These are phyloP conservation scores for Yamadazyma oceani DNA, from an alignment of 1,139 yeast genomes.

Conservation along the genomic window DNA sequence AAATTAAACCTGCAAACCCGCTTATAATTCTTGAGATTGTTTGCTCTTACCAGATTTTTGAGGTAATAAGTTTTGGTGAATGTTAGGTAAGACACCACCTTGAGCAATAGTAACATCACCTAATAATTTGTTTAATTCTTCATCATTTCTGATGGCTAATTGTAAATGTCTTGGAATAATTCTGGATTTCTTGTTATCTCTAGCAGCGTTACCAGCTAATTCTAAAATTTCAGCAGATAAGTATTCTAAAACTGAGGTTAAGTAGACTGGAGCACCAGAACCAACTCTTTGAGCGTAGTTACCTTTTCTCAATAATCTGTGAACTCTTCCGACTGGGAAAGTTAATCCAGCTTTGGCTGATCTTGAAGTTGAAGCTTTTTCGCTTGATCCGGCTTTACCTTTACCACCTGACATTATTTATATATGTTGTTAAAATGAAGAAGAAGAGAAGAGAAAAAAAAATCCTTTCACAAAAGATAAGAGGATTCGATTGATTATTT, in stretches of 20 bases:
- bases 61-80: slow-evolving; percentile 93
- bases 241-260: slow-evolving; percentile 53
- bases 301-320: slow-evolving; percentile 55
- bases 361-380: slow-evolving; percentile 55
- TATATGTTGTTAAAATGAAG: slow-evolving; percentile 11
- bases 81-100: slow-evolving; percentile 98
- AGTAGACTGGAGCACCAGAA: slow-evolving; percentile 57
- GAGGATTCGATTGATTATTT: slow-evolving; percentile 3
- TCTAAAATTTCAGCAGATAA: slow-evolving; percentile 56
- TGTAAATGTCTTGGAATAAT: slow-evolving; percentile 55
- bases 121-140: slow-evolving; percentile 56
- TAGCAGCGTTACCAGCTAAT: slow-evolving; percentile 58
- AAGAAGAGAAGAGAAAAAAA: slow-evolving; percentile 7
- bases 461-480: not conserved
- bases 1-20: not conserved
- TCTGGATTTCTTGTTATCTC: slow-evolving; percentile 60
- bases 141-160: slow-evolving; percentile 56
- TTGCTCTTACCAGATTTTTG: slow-evolving; percentile 80
- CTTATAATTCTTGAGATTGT: slow-evolving; percentile 84
- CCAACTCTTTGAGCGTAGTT: slow-evolving; percentile 59
- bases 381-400: slow-evolving; percentile 54
- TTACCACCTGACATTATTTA: slow-evolving; percentile 51
- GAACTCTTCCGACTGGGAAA: slow-evolving; percentile 58
- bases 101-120: slow-evolving; percentile 96
- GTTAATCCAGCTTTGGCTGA: slow-evolving; percentile 55